Evolutionary conservation across 2,329 filamentous ascomycete species (phyloP).

Genomic region (Pyrenochaeta sp.): DNA sequence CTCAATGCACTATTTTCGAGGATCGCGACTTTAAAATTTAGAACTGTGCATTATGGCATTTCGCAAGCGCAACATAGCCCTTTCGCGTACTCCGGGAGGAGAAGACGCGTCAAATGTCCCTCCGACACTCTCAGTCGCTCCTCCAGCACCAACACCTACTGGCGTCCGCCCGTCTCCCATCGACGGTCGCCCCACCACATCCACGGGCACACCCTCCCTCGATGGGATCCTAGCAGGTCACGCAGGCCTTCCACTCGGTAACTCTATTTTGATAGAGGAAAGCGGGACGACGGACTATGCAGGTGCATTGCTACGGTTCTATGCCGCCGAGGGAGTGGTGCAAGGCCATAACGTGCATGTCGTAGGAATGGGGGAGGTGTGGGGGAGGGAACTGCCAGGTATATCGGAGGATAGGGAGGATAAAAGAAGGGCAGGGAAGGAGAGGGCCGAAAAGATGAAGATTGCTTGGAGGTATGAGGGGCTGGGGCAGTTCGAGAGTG

Average conservation of each 20-base stretch:
- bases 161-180: constrained; percentile 85
- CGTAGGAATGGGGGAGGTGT: constrained; percentile 78
- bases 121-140: constrained; percentile 18
- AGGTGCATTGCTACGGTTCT: constrained; percentile 83
- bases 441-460: constrained; percentile 78
- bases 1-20: constrained; percentile 10
- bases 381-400: constrained; percentile 85
- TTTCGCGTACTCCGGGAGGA: constrained; percentile 53
- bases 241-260: constrained; percentile 82
- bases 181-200: constrained; percentile 87
- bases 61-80: constrained; percentile 70
- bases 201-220: constrained; percentile 86
- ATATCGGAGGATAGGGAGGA: constrained; percentile 60
- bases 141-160: constrained; percentile 23
- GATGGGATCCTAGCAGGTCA: constrained; percentile 88
- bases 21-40: constrained; percentile 8
- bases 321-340: constrained; percentile 89
- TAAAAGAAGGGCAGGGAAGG: constrained; percentile 39
- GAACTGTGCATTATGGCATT: constrained; percentile 65
- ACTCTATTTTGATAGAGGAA: constrained; percentile 82
- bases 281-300: constrained; percentile 94
- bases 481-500: constrained; percentile 73
- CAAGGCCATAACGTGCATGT: constrained; percentile 91
- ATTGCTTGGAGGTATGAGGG: constrained; percentile 98
- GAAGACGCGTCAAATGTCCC: constrained; percentile 21